Base-by-base conservation (phyloP, 176 grass and related monocot species). In the Oryza longistaminata region DNA sequence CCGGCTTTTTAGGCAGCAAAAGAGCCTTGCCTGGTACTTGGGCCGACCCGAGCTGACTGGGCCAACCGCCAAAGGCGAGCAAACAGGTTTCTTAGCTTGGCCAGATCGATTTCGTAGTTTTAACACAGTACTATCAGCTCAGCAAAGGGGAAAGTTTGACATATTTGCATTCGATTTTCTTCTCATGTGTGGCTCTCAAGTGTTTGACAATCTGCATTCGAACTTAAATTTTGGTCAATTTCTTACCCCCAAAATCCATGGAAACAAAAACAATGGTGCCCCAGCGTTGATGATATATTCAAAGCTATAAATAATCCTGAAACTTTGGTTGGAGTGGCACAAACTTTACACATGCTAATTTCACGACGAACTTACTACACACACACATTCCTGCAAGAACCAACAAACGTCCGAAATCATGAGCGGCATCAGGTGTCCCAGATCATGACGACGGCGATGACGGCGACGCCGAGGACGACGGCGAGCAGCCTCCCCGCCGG, bases 381-480 rank as follows among this genome's bases (percentile, higher is more conserved):
- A 39, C 8, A 39, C 37, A 62, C 16, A 19, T 49, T 64, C 31
- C 55, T 22, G 40, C 58, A 52, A 66, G 27, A 65, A 74, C 2
- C 13, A 33, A 33, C 35, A 6, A 3, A 10, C 16, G 9, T 33
- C 43, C 44, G 27, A 66, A 75, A 81, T 64, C 2, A 68, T 24
- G 46, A 25, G 35, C 35, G 42, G 42, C 27, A 27, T 93, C 86
- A 92, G 82, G 90, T 92, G 67, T 98, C 93, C 96, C 96, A 98
- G 79, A 98, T 98, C 96, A 98, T 98, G 68, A 98, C 96, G 7
- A 98, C 88, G 9, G 96, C 89, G 46, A 98, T 98, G 34, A 95
- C 96, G 1, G 74, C 93, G 3, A 98, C 85, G 13, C 96, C 96
- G 5, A 94, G 78, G 44, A 88, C 88, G 7, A 95, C 96, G 11